Evolutionary conservation across 352 stramenopile genomes (phyloP).

Genomic region (Pythium biforme): DNA sequence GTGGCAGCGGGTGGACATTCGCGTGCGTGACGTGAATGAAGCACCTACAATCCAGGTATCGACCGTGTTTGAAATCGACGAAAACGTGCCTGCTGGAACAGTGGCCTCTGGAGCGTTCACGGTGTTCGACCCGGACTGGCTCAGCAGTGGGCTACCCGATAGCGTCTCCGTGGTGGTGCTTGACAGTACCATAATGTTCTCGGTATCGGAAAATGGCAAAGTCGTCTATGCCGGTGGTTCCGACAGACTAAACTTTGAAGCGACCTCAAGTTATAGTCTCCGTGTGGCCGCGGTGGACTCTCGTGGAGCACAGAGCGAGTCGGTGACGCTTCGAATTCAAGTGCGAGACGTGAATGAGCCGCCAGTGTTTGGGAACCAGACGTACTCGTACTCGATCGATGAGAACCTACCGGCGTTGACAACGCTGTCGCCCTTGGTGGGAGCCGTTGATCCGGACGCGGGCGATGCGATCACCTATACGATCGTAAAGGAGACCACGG

Average conservation of each 20-base stretch:
- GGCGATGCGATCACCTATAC: conserved; percentile 27
- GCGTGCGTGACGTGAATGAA: conserved; percentile 29
- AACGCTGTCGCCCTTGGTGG: conserved; percentile 14
- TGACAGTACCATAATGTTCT: background rate
- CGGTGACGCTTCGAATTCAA: conserved; percentile 19
- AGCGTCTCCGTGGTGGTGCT: background rate
- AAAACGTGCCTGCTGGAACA: conserved; percentile 20
- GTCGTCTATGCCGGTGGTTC: conserved; percentile 1
- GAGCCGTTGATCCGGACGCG: conserved; percentile 30
- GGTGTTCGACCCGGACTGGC: conserved; percentile 27
- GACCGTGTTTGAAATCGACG: conserved; percentile 19
- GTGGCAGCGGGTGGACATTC: conserved; percentile 25
- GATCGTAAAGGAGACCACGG: conserved; percentile 25
- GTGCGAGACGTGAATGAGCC: conserved; percentile 38
- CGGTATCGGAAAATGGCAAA: background rate
- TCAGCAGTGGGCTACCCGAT: conserved; percentile 15
- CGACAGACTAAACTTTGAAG: conserved; percentile 22
- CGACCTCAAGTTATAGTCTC: conserved; percentile 11
- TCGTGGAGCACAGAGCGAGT: conserved; percentile 14
- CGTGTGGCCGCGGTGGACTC: conserved; percentile 21
- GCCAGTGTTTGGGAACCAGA: conserved; percentile 16
- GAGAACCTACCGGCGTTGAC: conserved; percentile 31
- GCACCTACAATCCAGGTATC: conserved; percentile 9
- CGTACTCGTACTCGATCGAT: conserved; percentile 19
- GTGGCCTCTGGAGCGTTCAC: conserved; percentile 2